phyloP scores from a whole-genome alignment of 257 asterid species.

The Orobanche coerulescens region DNA sequence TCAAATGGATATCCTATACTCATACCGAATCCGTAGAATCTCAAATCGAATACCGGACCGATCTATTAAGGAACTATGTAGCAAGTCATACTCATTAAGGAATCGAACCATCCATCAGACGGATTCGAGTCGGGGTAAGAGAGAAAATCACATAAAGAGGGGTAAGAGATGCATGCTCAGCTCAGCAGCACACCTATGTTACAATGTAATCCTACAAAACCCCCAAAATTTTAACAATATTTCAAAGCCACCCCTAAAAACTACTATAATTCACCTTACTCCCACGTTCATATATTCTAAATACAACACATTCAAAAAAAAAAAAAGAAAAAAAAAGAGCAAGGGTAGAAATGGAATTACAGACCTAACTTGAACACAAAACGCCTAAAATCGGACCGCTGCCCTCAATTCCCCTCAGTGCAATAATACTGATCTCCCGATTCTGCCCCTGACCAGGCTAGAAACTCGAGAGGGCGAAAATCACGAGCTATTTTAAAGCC shows the following conservation, averaged over 20 bases:
- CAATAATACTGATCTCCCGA: constrained; percentile 37
- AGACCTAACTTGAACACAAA: constrained; percentile 8
- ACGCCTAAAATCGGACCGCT: constrained; percentile 44
- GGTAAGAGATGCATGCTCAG: constrained; percentile 44
- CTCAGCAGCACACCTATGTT: constrained; percentile 24
- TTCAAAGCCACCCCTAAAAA: constrained; percentile 20
- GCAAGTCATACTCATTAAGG: no score
- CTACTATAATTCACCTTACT: not conserved
- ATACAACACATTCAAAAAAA: no score
- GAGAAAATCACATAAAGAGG: constrained; percentile 29
- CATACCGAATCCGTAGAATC: no score
- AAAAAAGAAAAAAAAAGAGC: not conserved
- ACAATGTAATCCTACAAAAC: not conserved
- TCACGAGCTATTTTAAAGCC: constrained; percentile 40
- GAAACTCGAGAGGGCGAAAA: constrained; percentile 30
- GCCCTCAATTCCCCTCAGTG: constrained; percentile 55
- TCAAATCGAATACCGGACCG: no score
- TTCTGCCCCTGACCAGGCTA: constrained; percentile 27
- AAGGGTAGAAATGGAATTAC: constrained; percentile 23
- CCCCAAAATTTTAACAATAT: constrained; percentile 15
- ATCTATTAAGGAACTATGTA: no score
- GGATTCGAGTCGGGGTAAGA: no score
- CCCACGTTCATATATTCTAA: no score
- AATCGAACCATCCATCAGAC: no score
- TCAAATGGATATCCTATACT: no score